Conservation (phyloP, 73 alveolate species). For the Tetrahymena thermophila region DNA sequence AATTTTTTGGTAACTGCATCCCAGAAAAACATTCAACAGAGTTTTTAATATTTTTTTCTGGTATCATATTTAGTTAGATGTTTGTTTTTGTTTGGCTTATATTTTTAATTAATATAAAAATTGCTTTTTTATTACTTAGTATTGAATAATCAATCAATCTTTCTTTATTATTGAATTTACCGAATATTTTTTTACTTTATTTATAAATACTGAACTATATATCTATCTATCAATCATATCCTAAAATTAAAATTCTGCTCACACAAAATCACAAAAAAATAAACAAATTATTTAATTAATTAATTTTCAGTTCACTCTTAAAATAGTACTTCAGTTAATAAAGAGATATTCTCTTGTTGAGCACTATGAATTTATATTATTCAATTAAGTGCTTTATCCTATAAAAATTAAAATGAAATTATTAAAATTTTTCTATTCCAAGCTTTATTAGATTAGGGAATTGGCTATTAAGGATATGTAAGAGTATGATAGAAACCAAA, state of each 20-base stretch:
- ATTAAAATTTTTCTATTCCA: neutral
- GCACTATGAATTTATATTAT: too few relatives aligned
- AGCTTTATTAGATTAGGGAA: neutral
- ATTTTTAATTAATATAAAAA: neutral
- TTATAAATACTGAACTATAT: neutral
- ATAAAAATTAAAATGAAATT: too few relatives aligned
- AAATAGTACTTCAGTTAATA: neutral
- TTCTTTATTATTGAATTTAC: neutral
- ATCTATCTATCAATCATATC: neutral
- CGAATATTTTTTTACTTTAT: neutral
- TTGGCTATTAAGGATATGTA: neutral
- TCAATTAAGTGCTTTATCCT: neutral
- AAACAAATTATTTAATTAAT: neutral
- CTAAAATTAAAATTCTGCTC: neutral
- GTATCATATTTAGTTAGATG: neutral
- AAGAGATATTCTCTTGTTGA: too few relatives aligned
- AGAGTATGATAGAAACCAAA: too few relatives aligned
- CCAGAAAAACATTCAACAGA: neutral
- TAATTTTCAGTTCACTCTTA: neutral
- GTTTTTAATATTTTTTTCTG: neutral
- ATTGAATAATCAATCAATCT: neutral
- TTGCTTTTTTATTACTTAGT: neutral
- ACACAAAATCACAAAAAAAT: neutral
- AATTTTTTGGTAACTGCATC: neutral
- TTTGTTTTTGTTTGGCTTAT: neutral